Base-by-base conservation (phyloP, 2,329 filamentous ascomycete genomes). In the Thelonectria discophora region DNA sequence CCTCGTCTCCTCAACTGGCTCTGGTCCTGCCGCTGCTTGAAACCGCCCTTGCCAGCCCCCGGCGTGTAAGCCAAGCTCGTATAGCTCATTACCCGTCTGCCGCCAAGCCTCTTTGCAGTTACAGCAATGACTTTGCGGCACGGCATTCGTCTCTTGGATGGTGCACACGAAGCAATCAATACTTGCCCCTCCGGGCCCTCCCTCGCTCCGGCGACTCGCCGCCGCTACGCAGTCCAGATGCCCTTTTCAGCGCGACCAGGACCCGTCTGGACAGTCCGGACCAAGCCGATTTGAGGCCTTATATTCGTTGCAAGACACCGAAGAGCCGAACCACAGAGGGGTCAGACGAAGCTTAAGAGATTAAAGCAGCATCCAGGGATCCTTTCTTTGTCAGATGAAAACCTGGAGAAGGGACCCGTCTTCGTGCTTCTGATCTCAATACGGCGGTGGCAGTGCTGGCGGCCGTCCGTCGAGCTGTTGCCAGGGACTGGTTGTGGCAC, bases 31-130 rank as follows among this genome's bases (percentile, higher is more conserved):
- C 18, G 34, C 32, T 34, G 53, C 55, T 60, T 56, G 42, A 61
- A 61, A 56, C 58, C 43, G 37, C 46, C 48, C 58, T 56, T 42
- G 51, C 48, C 27, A 57, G 58, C 48, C 32, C 32, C 32, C 48
- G 52, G 37, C 40, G 27, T 61, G 58, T 61, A 52, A 56, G 58
- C 53, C 53, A 24, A 57, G 42, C 58, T 61, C 60, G 60, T 63
- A 63, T 63, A 51, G 56, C 56, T 42, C 18, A 52, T 40, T 47
- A 42, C 17, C 24, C 40, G 37, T 32, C 34, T 51, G 50, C 24
- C 51, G 52, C 60, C 60, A 60, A 63, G 60, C 51, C 54, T 30
- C 30, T 30, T 15, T 20, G 49, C 39, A 45, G 30, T 32, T 46
- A 40, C 46, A 20, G 30, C 32, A 42, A 50, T 47, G 30, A 47